Evolutionary conservation across 2,329 filamentous ascomycete genomes (phyloP), one percentile per base, ranked within the genome.

Genomic region (Fusarium pseudoanthophilum): DNA sequence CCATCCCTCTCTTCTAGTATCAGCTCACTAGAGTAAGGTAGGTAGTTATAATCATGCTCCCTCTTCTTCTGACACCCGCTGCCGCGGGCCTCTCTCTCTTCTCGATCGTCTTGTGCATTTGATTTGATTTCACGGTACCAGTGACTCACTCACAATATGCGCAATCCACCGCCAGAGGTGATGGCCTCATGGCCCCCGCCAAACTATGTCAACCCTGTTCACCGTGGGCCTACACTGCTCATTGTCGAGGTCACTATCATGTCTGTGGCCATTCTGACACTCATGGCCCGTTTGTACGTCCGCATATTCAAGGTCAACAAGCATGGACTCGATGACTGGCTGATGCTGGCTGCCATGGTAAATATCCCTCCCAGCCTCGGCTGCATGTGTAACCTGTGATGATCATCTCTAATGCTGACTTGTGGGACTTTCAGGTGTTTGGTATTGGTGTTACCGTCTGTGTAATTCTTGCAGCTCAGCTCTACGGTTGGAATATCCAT

Each of bases 311-410:
- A 82, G 40, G 77, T 84, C 39, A 78, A 79, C 48, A 80, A 77
- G 56, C 78, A 67, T 42, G 80, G 81, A 39, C 75, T 78, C 59
- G 84, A 85, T 67, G 84, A 85, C 74, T 84, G 81, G 83, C 59
- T 85, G 18, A 85, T 85, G 83, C 67, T 83, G 10, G 78, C 62
- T 39, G 82, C 82, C 8, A 79, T 80, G 69, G 82, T 20, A 70
- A 75, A 64, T 78, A 53, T 65, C 16, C 20, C 32, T 20, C 42
- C 18, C 13, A 28, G 42, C 74, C 60, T 74, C 72, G 69, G 67
- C 51, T 58, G 49, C 60, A 71, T 67, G 64, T 72, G 71, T 55
- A 71, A 46, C 37, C 28, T 16, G 26, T 24, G 28, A 40, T 20
- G 30, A 39, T 61, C 42, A 5, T 52, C 34, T 30, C 39, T 16